Evolutionary conservation across 305 asterid species (phyloP), one percentile per base, ranked within the genome.

Genomic region (Solanum hybrid): DNA sequence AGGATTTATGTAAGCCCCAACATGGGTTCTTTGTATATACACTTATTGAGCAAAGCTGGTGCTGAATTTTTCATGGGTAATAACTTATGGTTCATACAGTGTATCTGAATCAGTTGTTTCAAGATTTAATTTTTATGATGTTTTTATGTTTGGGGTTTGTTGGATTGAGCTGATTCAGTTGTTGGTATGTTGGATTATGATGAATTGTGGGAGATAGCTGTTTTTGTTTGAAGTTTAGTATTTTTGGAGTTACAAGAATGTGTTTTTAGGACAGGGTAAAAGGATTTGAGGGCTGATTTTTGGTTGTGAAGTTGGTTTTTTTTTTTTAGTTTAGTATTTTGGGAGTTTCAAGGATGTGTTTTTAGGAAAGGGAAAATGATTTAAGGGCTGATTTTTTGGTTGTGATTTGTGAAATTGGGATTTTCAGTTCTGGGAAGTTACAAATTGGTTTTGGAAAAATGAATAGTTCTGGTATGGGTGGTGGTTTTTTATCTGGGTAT

Each of bases 401-500:
- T 71, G 26, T 64, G 27, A 64, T 60, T 22, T 60, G 66, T 35
- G 26, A 77, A 11, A 13, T 46, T 90, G 66, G 87, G 89, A 78
- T 37, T 69, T 56, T 40, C 29, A 17, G 87, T 87, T 71, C 7
- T 40, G 14, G 8, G 64, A 46, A 24, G 64, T 73, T 72, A 3
- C 17, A 34, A 71, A 46, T 77, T 90, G 84, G 10, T 46, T n/a
- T 37, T 38, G 73, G 87, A 89, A 84, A 0, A 60, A 90, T 91
- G 93, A 90, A 87, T 87, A 72, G 24, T 76, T 88, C 89, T 27
- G 77, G 77, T 86, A 82, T 89, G 27, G 86, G 91, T 42, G 76
- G 86, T 89, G 93, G 85, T 34, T 92, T 87, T 85, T 89, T 89
- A 60, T 87, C 91, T 27, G 93, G 91, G 38, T 90, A 87, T 87